phyloP scores from a whole-genome alignment of 768 basidiomycete genomes.

The Pisolithus orientalis region DNA sequence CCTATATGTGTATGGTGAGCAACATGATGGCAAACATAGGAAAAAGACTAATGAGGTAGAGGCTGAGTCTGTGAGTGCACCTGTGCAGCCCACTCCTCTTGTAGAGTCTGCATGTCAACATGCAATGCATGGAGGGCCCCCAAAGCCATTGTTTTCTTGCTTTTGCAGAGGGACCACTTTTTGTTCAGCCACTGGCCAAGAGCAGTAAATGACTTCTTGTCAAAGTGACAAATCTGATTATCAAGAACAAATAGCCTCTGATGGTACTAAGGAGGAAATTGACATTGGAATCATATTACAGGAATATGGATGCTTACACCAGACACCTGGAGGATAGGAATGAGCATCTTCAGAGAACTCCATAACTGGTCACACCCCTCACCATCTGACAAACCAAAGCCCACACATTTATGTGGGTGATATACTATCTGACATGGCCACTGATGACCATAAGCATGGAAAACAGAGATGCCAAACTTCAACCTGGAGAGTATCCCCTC shows the following conservation, averaged over 20 bases:
- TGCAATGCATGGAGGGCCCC: neutral
- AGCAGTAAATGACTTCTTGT: neutral
- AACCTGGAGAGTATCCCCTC: too few relatives aligned
- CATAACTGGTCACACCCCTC: slow-evolving; percentile 34
- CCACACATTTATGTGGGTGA: slow-evolving; percentile 24
- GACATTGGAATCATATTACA: neutral
- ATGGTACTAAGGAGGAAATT: slow-evolving; percentile 3
- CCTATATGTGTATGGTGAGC: too few relatives aligned
- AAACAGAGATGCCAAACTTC: slow-evolving; percentile 18
- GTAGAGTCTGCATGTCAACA: neutral
- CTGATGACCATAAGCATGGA: slow-evolving; percentile 32
- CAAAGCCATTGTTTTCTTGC: neutral
- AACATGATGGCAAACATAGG: neutral
- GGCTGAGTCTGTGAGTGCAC: slow-evolving; percentile 1
- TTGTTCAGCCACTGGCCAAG: slow-evolving; percentile 5
- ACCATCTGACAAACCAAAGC: slow-evolving; percentile 29
- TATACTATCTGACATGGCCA: slow-evolving; percentile 32
- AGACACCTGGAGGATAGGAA: slow-evolving; percentile 10
- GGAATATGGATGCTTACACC: slow-evolving; percentile 10
- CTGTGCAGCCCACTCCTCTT: slow-evolving; percentile 1
- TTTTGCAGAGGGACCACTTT: neutral
- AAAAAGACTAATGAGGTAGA: neutral
- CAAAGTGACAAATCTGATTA: slow-evolving; percentile 1
- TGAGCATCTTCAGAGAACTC: slow-evolving; percentile 14
- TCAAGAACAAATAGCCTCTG: slow-evolving; percentile 8